Conservation (phyloP, 2,329 filamentous ascomycete species). For the Diplodia scrobiculata region DNA sequence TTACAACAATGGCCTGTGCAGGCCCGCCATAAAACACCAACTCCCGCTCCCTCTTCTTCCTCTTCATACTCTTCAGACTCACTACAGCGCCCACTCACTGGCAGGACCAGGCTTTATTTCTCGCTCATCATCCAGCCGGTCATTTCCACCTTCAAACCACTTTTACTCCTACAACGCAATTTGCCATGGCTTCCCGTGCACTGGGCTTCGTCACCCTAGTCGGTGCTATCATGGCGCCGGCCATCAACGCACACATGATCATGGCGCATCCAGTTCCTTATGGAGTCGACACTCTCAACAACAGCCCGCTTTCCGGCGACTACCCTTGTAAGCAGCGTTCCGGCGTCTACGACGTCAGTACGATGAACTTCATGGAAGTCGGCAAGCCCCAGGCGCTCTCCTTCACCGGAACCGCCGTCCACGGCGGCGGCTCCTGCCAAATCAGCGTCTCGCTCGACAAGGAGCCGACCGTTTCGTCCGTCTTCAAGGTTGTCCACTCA, state of each 20-base stretch:
- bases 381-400: constrained; percentile 63
- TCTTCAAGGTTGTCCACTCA: constrained; percentile 87
- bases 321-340: constrained; percentile 77
- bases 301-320: constrained; percentile 70
- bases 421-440: constrained; percentile 91
- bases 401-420: constrained; percentile 73
- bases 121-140: constrained; percentile 7
- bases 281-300: constrained; percentile 53
- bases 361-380: constrained; percentile 63
- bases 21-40: neutral
- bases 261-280: constrained; percentile 71
- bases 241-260: constrained; percentile 71
- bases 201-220: constrained; percentile 30
- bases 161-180: neutral
- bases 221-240: constrained; percentile 56
- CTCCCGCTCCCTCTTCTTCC: neutral
- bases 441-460: constrained; percentile 77
- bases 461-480: constrained; percentile 64
- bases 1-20: neutral
- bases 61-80: neutral
- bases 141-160: neutral
- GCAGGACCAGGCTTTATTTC: constrained; percentile 2
- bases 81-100: neutral
- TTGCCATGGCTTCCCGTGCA: constrained; percentile 21
- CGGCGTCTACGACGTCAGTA: constrained; percentile 50